Evolutionary conservation across 495 filamentous ascomycete genomes (phyloP), one percentile per base, ranked within the genome.

Genomic region (Aspergillus campestris): DNA sequence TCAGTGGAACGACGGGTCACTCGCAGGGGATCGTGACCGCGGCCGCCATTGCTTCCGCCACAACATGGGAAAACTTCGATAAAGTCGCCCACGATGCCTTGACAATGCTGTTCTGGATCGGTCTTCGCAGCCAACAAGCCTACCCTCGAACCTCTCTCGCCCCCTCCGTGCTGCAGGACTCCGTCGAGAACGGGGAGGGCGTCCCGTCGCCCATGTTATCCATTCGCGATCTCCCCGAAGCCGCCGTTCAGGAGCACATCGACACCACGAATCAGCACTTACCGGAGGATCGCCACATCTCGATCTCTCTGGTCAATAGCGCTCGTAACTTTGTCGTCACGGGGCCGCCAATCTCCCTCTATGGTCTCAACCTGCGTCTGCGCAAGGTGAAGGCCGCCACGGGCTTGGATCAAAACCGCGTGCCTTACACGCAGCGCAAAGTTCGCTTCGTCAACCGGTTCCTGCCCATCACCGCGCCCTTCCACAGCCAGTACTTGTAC

Each of bases 81-180:
- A 79, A 84, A 55, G 76, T 83, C 30, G 74, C 88, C 31, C 83
- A 75, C 41, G 77, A 85, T 56, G 84, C 90, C 2, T 69, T 99
- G 45, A 94, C 83, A 6, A 84, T 94, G 47, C 84, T 99, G n/a
- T 99, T 99, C 72, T 99, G 92, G 94, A 97, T 99, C 52, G 94
- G 94, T 51, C 79, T 90, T n/a, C 86, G 94, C 52, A 95, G 91
- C 62, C 94, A 99, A 60, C 94, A 99, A 61, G 89, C 89, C 1
- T 99, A 95, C 57, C 94, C 94, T 37, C 81, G 82, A 41, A 97
- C 94, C 2, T 96, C 94, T 1, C 73, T 99, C 42, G 84, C 89
- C n/a, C 94, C 94, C 1, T 80, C 78, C 1, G 83, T 87, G 50
- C 76, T 96, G n/a, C 89, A 91, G 60, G 94, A 99, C 58, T 95